Base-by-base conservation (phyloP, 352 stramenopile genomes). In the Globisporangium recalcitrans region DNA sequence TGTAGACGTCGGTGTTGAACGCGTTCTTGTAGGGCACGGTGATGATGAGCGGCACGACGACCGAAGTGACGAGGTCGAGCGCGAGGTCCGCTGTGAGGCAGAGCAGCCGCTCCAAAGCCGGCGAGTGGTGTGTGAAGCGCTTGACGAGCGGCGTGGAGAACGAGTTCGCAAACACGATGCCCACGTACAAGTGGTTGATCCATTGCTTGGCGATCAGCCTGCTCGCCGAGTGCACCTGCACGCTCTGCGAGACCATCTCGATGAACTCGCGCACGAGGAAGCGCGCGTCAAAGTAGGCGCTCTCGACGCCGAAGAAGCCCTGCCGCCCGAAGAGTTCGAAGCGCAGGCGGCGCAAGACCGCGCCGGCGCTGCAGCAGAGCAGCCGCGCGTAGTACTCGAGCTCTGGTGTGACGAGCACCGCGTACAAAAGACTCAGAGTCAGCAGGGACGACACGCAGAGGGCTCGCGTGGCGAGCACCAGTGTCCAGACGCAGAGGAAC, bases 111-210 rank as follows among this genome's bases (percentile, higher is more conserved):
- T 73, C 60, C 2, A 75, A 48, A n/a, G 47, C 52, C 0, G 44
- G 52, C 10, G 42, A 51, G n/a, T 66, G 13, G 2, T 65, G 65
- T 10, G 68, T 71, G 27, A 70, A 47, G n/a, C 36, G 52, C 49
- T 68, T 46, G 31, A 60, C 27, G 10, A 73, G 21, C n/a, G 69
- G 62, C 19, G 65, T 73, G 9, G 69, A 73, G 53, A 60, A 73
- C n/a, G 55, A 67, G 38, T 75, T 75, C 1, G 65, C 21, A 1
- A 60, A 48, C 13, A 73, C 32, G 10, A 63, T 44, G 6, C 16
- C 24, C 4, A 71, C 57, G n/a, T 64, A 72, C 19, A 75, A 13
- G 13, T 59, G 52, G 36, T 75, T 75, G 48, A 75, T 70, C 67
- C 58, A 70, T 2, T 24, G 14, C 1, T 56, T 53, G 1, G 46